Evolutionary conservation across 352 stramenopile genomes (phyloP).

Genomic region (Lagenidium giganteum): DNA sequence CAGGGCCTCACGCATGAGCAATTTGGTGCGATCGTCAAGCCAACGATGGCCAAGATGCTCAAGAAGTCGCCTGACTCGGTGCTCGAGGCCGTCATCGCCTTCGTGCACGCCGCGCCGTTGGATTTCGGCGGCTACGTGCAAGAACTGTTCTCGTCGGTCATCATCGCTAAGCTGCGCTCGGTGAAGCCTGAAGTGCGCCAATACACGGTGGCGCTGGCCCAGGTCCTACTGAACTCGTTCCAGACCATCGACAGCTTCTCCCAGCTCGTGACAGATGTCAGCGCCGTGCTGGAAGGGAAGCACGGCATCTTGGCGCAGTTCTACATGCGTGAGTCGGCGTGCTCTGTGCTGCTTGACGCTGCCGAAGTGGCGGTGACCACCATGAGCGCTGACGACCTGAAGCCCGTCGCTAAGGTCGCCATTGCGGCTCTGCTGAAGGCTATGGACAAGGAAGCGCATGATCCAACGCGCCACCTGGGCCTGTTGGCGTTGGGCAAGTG

Average conservation of each 20-base stretch:
- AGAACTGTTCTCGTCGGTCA: slow-evolving; percentile 60
- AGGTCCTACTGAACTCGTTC: slow-evolving; percentile 46
- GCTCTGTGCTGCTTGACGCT: slow-evolving; percentile 55
- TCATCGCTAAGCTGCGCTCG: slow-evolving; percentile 72
- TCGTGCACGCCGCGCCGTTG: slow-evolving; percentile 46
- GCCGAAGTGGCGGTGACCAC: slow-evolving; percentile 25
- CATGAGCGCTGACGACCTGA: slow-evolving; percentile 20
- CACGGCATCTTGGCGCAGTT: slow-evolving; percentile 85
- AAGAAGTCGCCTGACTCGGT: slow-evolving; percentile 80
- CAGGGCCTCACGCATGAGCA: slow-evolving; percentile 41
- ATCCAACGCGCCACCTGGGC: slow-evolving; percentile 69
- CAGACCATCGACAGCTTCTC: slow-evolving; percentile 42
- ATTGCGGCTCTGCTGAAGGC: slow-evolving; percentile 64
- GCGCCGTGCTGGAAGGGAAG: slow-evolving; percentile 68
- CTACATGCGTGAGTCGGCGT: slow-evolving; percentile 77
- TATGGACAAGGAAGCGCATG: slow-evolving; percentile 78
- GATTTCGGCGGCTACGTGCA: slow-evolving; percentile 62
- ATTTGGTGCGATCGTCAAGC: slow-evolving; percentile 65
- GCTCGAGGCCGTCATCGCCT: slow-evolving; percentile 46
- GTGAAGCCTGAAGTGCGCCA: slow-evolving; percentile 76
- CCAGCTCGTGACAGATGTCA: slow-evolving; percentile 48
- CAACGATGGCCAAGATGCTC: slow-evolving; percentile 63
- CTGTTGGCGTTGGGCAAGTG: slow-evolving; percentile 73
- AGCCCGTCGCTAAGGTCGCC: slow-evolving; percentile 36
- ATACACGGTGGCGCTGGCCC: slow-evolving; percentile 40